phyloP scores from a whole-genome alignment of 495 filamentous ascomycete species.

The Trichoderma orchidacearum region DNA sequence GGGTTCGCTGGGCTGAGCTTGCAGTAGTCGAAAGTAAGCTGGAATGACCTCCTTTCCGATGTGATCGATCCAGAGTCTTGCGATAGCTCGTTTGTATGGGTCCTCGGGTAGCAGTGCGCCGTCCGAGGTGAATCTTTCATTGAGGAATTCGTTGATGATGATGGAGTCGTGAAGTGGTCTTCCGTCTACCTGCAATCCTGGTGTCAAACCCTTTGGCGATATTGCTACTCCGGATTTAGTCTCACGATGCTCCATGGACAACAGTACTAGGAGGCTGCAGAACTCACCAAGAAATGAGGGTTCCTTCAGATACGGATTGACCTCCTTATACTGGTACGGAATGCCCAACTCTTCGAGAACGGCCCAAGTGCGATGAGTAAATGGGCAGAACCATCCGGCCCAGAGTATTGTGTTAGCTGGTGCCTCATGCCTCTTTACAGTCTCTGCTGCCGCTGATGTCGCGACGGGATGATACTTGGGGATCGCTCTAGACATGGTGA shows the following conservation, averaged over 20 bases:
- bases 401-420: too few species aligned
- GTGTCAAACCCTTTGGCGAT: slow-evolving; percentile 57
- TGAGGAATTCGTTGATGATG: slow-evolving; percentile 55
- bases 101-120: slow-evolving; percentile 40
- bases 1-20: slow-evolving; percentile 40
- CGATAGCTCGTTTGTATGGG: slow-evolving; percentile 40
- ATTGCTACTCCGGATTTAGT: too few species aligned
- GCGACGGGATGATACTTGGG: too few species aligned
- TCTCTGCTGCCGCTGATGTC: too few species aligned
- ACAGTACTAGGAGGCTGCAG: too few species aligned
- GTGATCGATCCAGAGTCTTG: slow-evolving; percentile 56
- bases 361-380: slow-evolving; percentile 53
- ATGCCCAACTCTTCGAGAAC: slow-evolving; percentile 54
- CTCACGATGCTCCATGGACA: too few species aligned
- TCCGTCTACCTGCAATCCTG: slow-evolving; percentile 37
- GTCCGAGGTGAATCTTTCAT: slow-evolving; percentile 44
- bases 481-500: too few species aligned
- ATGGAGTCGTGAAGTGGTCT: slow-evolving; percentile 53
- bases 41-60: slow-evolving; percentile 47
- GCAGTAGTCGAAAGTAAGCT: slow-evolving; percentile 47
- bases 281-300: slow-evolving; percentile 45
- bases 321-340: slow-evolving; percentile 58
- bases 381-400: slow-evolving; percentile 39
- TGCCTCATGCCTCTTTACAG: too few species aligned
- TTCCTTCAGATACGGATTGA: slow-evolving; percentile 58